A percentile compares a stretch with the other conserved stretches of the same genome.
Conservation (phyloP, 345 rosid genomes). For the Citrus reticulata region DNA sequence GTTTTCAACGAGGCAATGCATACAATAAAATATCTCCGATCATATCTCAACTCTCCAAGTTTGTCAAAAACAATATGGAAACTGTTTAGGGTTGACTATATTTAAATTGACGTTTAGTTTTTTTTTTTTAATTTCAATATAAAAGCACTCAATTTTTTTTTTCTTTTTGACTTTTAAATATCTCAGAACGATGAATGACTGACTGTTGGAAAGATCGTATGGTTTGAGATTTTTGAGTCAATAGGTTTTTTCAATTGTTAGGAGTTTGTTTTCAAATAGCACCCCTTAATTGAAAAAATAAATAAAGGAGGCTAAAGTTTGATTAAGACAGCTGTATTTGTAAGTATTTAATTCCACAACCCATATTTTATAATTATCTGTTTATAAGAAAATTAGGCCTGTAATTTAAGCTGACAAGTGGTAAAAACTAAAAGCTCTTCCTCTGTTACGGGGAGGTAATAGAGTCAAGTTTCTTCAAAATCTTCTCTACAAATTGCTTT, state of each 20-base stretch:
- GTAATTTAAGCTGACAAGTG: no score
- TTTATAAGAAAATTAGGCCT: no score
- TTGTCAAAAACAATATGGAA: neutral
- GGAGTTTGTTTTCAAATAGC: neutral
- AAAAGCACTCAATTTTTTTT: neutral
- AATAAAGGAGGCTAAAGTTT: no score
- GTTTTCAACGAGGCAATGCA: neutral
- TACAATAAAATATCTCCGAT: neutral
- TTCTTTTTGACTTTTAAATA: neutral
- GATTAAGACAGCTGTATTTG: no score
- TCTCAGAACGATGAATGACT: neutral
- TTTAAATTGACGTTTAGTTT: neutral
- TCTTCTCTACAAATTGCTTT: no score
- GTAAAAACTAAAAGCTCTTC: no score
- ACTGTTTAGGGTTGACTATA: neutral
- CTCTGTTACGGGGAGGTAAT: no score
- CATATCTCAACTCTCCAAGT: no score
- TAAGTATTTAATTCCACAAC: no score
- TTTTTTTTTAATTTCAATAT: neutral
- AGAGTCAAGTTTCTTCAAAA: no score
- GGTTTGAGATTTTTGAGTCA: neutral
- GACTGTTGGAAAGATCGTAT: no score
- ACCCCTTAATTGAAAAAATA: neutral
- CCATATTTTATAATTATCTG: no score
- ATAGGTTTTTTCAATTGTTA: neutral